Conservation (phyloP, 2,329 filamentous ascomycete genomes). For the Curvularia hawaiiensis region DNA sequence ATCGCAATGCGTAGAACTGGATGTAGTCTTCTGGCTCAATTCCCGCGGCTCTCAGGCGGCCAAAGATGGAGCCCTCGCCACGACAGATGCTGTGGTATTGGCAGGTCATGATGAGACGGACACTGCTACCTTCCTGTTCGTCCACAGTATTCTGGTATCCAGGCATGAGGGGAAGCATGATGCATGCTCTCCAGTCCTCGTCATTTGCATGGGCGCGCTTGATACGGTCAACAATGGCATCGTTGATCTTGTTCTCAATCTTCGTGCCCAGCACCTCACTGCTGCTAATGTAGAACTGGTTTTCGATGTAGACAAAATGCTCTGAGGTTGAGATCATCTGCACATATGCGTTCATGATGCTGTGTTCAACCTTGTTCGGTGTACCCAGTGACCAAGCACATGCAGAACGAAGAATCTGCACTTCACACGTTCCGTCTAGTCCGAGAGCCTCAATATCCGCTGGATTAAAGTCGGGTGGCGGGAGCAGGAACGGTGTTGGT, state of each 20-base stretch:
- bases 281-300: slow-evolving; percentile 97
- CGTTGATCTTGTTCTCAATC: slow-evolving; percentile 91
- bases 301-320: slow-evolving; percentile 98
- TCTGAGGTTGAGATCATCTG: slow-evolving; percentile 95
- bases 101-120: slow-evolving; percentile 94
- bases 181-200: slow-evolving; percentile 87
- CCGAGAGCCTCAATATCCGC: slow-evolving; percentile 87
- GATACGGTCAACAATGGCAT: slow-evolving; percentile 91
- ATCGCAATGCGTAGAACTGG: slow-evolving; percentile 87
- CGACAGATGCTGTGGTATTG: slow-evolving; percentile 96
- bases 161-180: slow-evolving; percentile 95
- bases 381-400: slow-evolving; percentile 91
- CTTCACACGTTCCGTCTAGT: slow-evolving; percentile 91
- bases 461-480: slow-evolving; percentile 87
- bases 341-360: slow-evolving; percentile 93
- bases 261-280: slow-evolving; percentile 85
- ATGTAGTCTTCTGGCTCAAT: slow-evolving; percentile 97
- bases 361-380: slow-evolving; percentile 81
- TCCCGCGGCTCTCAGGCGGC: slow-evolving; percentile 74
- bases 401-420: slow-evolving; percentile 92
- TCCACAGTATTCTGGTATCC: slow-evolving; percentile 98
- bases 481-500: slow-evolving; percentile 90
- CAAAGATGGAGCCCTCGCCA: slow-evolving; percentile 90
- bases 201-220: slow-evolving; percentile 80
- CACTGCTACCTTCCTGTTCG: slow-evolving; percentile 89